A percentile compares a stretch with the other conserved stretches of the same genome.
These are phyloP conservation scores for Nigrospora oryzae DNA, from an alignment of 2,329 filamentous ascomycete species.

Conservation along the genomic window DNA sequence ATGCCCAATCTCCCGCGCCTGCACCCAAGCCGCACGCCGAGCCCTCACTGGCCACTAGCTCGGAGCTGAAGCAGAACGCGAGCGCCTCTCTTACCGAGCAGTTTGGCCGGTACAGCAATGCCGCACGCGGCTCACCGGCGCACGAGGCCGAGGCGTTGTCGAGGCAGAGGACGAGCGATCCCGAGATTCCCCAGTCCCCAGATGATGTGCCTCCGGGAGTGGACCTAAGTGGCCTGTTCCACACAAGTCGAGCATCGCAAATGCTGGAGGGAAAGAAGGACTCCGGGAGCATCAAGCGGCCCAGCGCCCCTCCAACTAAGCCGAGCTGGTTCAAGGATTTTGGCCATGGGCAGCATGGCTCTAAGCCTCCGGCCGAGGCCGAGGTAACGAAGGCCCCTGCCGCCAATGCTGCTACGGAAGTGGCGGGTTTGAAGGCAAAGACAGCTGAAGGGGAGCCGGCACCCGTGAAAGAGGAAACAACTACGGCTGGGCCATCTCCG, in stretches of 20 bases:
- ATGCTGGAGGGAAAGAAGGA: conserved; percentile 26
- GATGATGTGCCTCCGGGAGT: conserved; percentile 29
- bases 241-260: conserved; percentile 34
- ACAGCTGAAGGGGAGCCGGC: no score
- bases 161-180: background rate
- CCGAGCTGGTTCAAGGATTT: conserved; percentile 26
- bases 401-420: no score
- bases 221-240: conserved; percentile 37
- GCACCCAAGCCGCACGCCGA: no score
- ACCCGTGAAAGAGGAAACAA: background rate
- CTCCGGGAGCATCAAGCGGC: conserved; percentile 7
- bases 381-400: background rate
- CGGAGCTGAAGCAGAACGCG: no score
- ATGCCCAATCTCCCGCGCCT: no score
- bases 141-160: background rate
- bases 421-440: no score
- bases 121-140: background rate
- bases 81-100: no score
- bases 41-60: no score
- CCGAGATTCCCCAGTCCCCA: conserved; percentile 3
- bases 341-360: conserved; percentile 14
- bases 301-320: conserved; percentile 9
- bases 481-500: background rate
- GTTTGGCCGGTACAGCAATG: no score
- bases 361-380: background rate